These are phyloP conservation scores for Fimicolochytrium jonesii DNA, from an alignment of 192 early-diverging fungal species.

Conservation along the genomic window DNA sequence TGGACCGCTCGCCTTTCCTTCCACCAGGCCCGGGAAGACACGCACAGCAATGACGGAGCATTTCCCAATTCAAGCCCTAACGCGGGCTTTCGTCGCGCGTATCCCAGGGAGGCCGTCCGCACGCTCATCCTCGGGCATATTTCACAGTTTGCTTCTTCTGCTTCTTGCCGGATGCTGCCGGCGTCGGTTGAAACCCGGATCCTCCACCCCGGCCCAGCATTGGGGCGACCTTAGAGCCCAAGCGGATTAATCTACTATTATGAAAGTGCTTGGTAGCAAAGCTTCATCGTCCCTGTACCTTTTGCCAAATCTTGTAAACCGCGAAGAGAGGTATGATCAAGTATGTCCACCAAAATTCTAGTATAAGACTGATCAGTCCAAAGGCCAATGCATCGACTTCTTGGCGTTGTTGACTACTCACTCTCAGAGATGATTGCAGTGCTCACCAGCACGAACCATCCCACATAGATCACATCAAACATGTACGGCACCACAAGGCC, in stretches of 20 bases:
- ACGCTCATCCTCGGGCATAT: not conserved
- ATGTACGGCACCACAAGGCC: conserved; percentile 64
- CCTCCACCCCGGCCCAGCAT: conserved; percentile 3
- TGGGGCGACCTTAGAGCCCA: conserved; percentile 7
- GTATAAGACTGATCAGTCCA: not conserved
- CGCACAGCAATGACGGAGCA: too few relatives aligned
- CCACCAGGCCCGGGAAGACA: too few relatives aligned
- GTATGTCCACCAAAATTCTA: conserved; percentile 30
- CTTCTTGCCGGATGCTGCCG: not conserved
- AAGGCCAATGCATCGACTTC: not conserved
- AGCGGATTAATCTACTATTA: too few relatives aligned
- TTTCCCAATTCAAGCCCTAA: too few relatives aligned
- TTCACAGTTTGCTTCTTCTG: not conserved
- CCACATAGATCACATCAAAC: conserved; percentile 82
- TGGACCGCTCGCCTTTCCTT: too few relatives aligned
- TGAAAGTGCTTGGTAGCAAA: too few relatives aligned
- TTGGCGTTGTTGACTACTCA: conserved; percentile 49
- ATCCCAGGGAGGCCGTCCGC: too few relatives aligned
- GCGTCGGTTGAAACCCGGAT: not conserved
- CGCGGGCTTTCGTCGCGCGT: too few relatives aligned
- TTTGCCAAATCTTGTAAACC: conserved; percentile 41
- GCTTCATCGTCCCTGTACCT: conserved; percentile 6
- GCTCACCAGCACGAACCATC: conserved; percentile 69
- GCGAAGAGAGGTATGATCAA: conserved; percentile 51
- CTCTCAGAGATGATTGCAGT: conserved; percentile 56